Conservation (phyloP, 2,329 filamentous ascomycete genomes). For the Didymella lethalis region DNA sequence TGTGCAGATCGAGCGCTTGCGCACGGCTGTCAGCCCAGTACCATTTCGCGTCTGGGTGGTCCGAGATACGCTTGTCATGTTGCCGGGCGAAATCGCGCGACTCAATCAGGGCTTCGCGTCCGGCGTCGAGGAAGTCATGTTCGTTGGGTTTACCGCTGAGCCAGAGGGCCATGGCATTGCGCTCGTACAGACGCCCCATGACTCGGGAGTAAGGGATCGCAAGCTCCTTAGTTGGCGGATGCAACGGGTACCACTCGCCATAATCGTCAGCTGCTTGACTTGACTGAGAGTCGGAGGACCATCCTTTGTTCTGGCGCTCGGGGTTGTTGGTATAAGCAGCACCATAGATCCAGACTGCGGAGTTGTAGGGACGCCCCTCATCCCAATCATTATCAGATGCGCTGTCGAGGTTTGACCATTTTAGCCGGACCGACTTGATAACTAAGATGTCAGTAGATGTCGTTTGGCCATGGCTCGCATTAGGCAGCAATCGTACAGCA, state of each 20-base stretch:
- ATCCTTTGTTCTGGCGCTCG: conserved; percentile 41
- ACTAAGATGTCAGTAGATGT: conserved; percentile 61
- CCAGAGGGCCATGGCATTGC: conserved; percentile 57
- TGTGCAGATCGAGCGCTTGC: conserved; percentile 63
- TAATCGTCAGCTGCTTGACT: conserved; percentile 49
- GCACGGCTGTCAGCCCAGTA: conserved; percentile 65
- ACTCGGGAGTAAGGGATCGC: conserved; percentile 61
- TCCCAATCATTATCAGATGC: conserved; percentile 57
- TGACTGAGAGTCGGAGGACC: conserved; percentile 31
- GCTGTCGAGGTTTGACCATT: conserved; percentile 58
- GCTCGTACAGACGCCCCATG: conserved; percentile 63
- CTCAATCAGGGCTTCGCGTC: conserved; percentile 56
- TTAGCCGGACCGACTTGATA: conserved; percentile 62
- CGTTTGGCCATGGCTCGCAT: conserved; percentile 18
- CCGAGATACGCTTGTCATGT: conserved; percentile 58
- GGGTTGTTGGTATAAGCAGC: conserved; percentile 56
- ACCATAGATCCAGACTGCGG: conserved; percentile 59
- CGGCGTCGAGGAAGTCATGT: conserved; percentile 49
- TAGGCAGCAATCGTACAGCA: conserved; percentile 58
- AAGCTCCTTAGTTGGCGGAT: conserved; percentile 52
- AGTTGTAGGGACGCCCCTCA: conserved; percentile 56
- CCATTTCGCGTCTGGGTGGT: conserved; percentile 55
- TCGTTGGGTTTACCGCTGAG: conserved; percentile 42
- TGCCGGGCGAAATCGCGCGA: conserved; percentile 57
- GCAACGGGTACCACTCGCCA: conserved; percentile 61